These are phyloP conservation scores for Monosporozyma siamensis DNA, from an alignment of 805 yeast genomes.

Conservation along the genomic window DNA sequence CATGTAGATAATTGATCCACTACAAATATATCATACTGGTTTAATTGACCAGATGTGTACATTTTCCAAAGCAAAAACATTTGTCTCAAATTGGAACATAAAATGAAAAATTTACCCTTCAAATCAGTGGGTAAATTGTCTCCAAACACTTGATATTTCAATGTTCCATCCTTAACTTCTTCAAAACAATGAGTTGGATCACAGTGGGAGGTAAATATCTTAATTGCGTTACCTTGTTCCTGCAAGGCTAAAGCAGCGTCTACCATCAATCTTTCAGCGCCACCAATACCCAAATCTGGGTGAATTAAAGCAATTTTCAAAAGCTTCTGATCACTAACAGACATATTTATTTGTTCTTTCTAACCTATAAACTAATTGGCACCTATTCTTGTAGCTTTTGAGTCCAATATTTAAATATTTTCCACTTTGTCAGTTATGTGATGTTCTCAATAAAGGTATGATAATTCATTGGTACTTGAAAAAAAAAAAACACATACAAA, in stretches of 20 bases:
- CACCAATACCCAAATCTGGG: conserved; percentile 95
- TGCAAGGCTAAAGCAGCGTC: conserved; percentile 90
- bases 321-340: neutral
- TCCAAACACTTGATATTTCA: conserved; percentile 68
- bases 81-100: conserved; percentile 81
- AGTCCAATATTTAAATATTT: too few species aligned
- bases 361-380: neutral
- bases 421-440: too few species aligned
- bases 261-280: conserved; percentile 94
- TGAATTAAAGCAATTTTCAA: conserved; percentile 77
- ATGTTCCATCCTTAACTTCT: conserved; percentile 53
- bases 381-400: neutral
- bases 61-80: conserved; percentile 50
- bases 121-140: conserved; percentile 72
- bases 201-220: conserved; percentile 82
- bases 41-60: conserved; percentile 36
- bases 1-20: conserved; percentile 86
- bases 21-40: conserved; percentile 57
- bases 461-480: too few species aligned
- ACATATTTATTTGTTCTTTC: neutral
- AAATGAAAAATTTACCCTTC: conserved; percentile 58
- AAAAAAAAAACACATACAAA: too few species aligned
- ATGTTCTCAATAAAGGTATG: too few species aligned
- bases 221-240: conserved; percentile 50
- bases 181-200: conserved; percentile 84